These are phyloP conservation scores for Trichophyton benhamiae DNA, from an alignment of 2,329 filamentous ascomycete genomes.

Conservation along the genomic window DNA sequence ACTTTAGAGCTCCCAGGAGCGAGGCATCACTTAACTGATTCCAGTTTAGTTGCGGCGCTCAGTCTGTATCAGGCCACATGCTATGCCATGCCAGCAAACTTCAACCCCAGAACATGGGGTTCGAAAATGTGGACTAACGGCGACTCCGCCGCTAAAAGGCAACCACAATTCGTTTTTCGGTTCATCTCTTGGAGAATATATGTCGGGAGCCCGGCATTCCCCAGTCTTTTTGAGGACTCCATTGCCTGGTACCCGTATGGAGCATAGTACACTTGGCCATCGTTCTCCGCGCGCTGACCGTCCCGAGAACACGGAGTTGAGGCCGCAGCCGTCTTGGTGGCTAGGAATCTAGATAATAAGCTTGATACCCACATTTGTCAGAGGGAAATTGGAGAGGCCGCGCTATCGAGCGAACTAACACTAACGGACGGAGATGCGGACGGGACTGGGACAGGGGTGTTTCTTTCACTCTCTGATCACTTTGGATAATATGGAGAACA, in stretches of 20 bases:
- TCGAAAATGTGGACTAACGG: background rate
- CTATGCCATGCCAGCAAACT: background rate
- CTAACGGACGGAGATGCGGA: background rate
- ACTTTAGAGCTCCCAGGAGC: background rate
- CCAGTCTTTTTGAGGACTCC: background rate
- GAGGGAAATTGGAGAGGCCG: background rate
- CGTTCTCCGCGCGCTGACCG: background rate
- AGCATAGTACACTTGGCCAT: background rate
- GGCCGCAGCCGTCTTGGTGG: slow-evolving; percentile 1
- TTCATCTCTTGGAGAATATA: too few species aligned
- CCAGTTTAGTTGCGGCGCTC: background rate
- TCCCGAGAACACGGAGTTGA: slow-evolving; percentile 1
- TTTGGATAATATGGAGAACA: background rate
- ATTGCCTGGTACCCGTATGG: background rate
- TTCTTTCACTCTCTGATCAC: background rate
- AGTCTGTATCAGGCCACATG: background rate
- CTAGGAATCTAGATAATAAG: background rate
- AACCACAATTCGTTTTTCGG: background rate
- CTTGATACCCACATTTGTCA: background rate
- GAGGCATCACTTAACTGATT: background rate
- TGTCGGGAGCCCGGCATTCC: too few species aligned
- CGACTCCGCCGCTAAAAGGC: slow-evolving; percentile 1
- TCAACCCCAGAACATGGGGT: background rate
- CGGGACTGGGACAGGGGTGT: background rate
- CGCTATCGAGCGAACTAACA: background rate